Evolutionary conservation across 495 filamentous ascomycete species (phyloP).

Genomic region (Daldinia bambusicola): DNA sequence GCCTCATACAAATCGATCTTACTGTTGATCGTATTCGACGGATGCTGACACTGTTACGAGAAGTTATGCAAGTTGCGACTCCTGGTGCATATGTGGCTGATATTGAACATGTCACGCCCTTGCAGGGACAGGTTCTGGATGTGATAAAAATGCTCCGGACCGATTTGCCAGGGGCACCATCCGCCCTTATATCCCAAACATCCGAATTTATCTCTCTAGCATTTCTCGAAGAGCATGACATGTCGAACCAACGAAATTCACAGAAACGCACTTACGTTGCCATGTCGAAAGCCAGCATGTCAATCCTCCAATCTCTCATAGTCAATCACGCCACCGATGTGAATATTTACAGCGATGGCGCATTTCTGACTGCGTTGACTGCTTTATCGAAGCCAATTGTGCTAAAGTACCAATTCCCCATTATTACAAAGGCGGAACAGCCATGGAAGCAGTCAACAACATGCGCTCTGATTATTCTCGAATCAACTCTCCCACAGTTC

Average conservation of each 20-base stretch:
- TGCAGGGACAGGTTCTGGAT: conserved; percentile 80
- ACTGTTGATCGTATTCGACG: conserved; percentile 66
- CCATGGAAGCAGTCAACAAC: conserved; percentile 85
- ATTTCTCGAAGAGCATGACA: conserved; percentile 56
- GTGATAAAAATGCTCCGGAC: conserved; percentile 75
- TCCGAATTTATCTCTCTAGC: conserved; percentile 76
- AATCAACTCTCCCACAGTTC: conserved; percentile 71
- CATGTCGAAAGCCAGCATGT: conserved; percentile 80
- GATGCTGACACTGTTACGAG: conserved; percentile 70
- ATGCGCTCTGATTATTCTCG: conserved; percentile 72
- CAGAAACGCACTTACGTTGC: conserved; percentile 81
- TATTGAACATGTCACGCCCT: conserved; percentile 80
- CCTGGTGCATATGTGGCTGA: conserved; percentile 82
- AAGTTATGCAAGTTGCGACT: conserved; percentile 67
- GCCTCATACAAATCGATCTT: conserved; percentile 74
- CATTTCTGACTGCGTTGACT: conserved; percentile 67
- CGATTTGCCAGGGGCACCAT: conserved; percentile 72
- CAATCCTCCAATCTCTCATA: conserved; percentile 71
- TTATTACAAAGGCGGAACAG: conserved; percentile 64
- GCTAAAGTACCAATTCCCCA: conserved; percentile 77
- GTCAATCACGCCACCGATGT: conserved; percentile 68
- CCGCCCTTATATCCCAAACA: conserved; percentile 72
- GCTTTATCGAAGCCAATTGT: conserved; percentile 73
- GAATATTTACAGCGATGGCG: conserved; percentile 72
- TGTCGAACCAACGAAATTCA: conserved; percentile 45